Conservation (phyloP, 495 filamentous ascomycete genomes). For the Penicillium flavigenum region DNA sequence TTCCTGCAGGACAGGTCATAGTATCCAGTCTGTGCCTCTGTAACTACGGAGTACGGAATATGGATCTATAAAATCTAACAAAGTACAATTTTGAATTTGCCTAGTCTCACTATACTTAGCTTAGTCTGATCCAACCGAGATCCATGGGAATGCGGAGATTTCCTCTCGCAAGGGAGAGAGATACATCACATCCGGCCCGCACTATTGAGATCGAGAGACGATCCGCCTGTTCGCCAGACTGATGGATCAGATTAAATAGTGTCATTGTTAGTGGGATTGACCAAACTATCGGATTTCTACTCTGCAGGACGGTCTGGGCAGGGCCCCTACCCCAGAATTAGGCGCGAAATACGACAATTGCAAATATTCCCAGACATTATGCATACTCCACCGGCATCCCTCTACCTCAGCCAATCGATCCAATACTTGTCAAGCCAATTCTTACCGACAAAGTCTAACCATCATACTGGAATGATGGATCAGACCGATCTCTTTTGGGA, state of each 20-base stretch:
- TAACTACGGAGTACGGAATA: not conserved
- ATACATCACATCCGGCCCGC: slow-evolving; percentile 28
- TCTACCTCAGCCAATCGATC: slow-evolving; percentile 6
- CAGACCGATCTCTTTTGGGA: slow-evolving; percentile 18
- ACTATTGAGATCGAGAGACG: slow-evolving; percentile 21
- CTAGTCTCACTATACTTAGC: not conserved
- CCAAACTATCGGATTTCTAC: slow-evolving; percentile 13
- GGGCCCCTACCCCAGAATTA: slow-evolving; percentile 11
- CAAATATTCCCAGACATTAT: slow-evolving; percentile 2
- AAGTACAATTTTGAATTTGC: not conserved
- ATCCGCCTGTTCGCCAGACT: slow-evolving; percentile 10
- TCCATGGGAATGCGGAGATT: slow-evolving; percentile 17
- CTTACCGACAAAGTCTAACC: slow-evolving; percentile 22
- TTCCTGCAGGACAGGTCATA: slow-evolving; percentile 1
- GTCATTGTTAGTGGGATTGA: slow-evolving; percentile 18
- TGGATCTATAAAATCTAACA: not conserved
- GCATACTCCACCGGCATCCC: slow-evolving; percentile 1
- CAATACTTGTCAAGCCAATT: not conserved
- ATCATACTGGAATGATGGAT: slow-evolving; percentile 25
- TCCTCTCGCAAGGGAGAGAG: slow-evolving; percentile 8
- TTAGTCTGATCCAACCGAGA: not conserved
- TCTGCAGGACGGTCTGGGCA: slow-evolving; percentile 5
- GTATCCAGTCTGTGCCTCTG: not conserved
- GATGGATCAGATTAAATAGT: slow-evolving; percentile 32
- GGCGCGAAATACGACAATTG: slow-evolving; percentile 1